Evolutionary conservation across 176 grass and related monocot genomes (phyloP), one percentile per base, ranked within the genome.

Genomic region (Oryza glaberrima): DNA sequence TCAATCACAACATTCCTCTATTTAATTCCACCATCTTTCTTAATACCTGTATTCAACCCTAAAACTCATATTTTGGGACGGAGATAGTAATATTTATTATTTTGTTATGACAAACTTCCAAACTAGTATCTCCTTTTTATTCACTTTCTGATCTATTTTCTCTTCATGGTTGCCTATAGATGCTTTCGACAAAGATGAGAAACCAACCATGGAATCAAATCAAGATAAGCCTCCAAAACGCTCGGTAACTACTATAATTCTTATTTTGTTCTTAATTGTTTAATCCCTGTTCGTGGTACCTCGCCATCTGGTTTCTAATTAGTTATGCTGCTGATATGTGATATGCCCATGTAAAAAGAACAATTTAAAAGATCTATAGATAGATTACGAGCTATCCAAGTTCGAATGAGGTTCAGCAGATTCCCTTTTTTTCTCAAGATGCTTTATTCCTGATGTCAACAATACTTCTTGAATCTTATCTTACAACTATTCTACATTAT

Each of bases 111-210:
- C 28, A 84, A 84, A 77, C 52, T 26, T 81, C 17, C 80, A 45
- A 72, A 77, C 64, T 66, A n/a, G 19, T 20, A 23, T 65, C 25
- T 73, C 44, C 11, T 38, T 9, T 14, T 11, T 13, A 52, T 78
- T 73, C 67, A 19, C 5, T 13, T 41, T 81, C 23, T 69, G 30
- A n/a, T 75, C 65, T 78, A 13, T 63, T 83, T 70, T 43, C 6
- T 72, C 32, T 46, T 45, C 75, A 75, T 78, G 36, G 19, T 82
- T 22, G 9, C 54, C 60, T 66, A 25, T 81, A 88, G 70, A 92
- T 91, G 30, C 65, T 73, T 89, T 83, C 82, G 74, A 82, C 76
- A 70, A 48, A 70, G 74, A 87, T 87, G 86, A 84, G 6, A 80
- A 79, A 76, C 81, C 86, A 75, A 48, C 32, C 9, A 76, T 78